Evolutionary conservation across 345 rosid genomes (phyloP).

Genomic region (Lepidium didymum): DNA sequence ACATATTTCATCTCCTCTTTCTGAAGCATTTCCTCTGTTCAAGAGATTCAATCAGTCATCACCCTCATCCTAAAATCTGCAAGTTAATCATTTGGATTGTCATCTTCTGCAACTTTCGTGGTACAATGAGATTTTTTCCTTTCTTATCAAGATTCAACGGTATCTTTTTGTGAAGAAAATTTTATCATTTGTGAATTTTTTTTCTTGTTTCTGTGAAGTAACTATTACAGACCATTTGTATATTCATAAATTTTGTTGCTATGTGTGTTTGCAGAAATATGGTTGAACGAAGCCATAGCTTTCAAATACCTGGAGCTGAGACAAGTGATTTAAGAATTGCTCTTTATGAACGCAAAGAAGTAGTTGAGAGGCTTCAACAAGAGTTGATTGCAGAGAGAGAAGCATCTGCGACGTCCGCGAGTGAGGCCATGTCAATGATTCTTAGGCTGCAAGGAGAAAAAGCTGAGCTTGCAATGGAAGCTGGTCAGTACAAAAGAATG

Average conservation of each 20-base stretch:
- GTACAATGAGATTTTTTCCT: not conserved
- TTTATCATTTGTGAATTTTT: not conserved
- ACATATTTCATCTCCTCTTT: not conserved
- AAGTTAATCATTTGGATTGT: not conserved
- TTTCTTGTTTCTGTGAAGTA: not conserved
- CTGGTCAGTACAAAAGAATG: constrained; percentile 73
- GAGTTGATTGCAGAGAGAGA: constrained; percentile 81
- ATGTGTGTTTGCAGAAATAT: constrained; percentile 26
- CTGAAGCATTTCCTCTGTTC: not conserved
- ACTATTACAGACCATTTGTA: not conserved
- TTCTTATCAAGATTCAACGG: not conserved
- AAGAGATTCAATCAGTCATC: not conserved
- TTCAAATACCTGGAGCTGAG: constrained; percentile 33
- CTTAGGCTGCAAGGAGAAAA: constrained; percentile 86
- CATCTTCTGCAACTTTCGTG: not conserved
- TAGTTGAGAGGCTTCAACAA: constrained; percentile 52
- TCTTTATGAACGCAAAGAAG: constrained; percentile 56
- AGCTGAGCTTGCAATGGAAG: constrained; percentile 68
- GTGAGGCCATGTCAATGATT: constrained; percentile 83
- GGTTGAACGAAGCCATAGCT: constrained; percentile 37
- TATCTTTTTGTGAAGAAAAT: not conserved
- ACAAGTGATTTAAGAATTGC: constrained; percentile 39
- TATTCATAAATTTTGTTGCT: not conserved
- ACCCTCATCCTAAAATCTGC: not conserved
- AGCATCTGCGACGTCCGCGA: constrained; percentile 61